A percentile compares a stretch with the other conserved stretches of the same genome.
These are phyloP conservation scores for Lentinus tigrinus DNA, from an alignment of 768 basidiomycete genomes.

Conservation along the genomic window DNA sequence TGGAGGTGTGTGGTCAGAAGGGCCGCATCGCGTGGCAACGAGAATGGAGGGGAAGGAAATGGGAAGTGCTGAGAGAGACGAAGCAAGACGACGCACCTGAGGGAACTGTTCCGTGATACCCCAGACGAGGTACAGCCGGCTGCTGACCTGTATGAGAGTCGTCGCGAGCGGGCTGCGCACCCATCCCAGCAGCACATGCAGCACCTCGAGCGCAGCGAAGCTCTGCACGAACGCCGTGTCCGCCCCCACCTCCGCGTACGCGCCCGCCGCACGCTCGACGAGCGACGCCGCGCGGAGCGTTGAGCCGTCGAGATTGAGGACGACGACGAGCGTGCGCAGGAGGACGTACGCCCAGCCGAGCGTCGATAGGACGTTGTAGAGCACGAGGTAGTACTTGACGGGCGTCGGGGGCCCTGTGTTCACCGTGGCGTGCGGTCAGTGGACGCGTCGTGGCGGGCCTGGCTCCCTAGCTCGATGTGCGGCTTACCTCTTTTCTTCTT, in stretches of 20 bases:
- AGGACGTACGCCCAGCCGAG: slow-evolving; percentile 78
- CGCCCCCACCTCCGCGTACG: slow-evolving; percentile 60
- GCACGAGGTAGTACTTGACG: slow-evolving; percentile 61
- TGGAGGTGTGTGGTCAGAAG: slow-evolving; percentile 12
- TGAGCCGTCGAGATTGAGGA: slow-evolving; percentile 27
- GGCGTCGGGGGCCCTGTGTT: slow-evolving; percentile 19
- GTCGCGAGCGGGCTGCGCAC: slow-evolving; percentile 77
- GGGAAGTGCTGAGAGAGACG: not conserved
- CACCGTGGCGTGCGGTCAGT: not conserved
- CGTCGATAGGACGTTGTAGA: slow-evolving; percentile 77
- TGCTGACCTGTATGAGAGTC: slow-evolving; percentile 77
- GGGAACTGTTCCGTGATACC: slow-evolving; percentile 68
- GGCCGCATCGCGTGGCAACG: slow-evolving; percentile 14
- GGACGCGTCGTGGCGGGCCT: not conserved
- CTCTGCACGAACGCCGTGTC: slow-evolving; percentile 77
- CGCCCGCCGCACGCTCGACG: slow-evolving; percentile 51
- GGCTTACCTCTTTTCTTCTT: slow-evolving; percentile 5
- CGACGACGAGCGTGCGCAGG: slow-evolving; percentile 47
- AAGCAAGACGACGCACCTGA: slow-evolving; percentile 42
- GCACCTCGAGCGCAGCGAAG: slow-evolving; percentile 77
- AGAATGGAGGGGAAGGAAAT: not conserved
- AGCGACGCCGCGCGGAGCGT: slow-evolving; percentile 34
- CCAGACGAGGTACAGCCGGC: slow-evolving; percentile 84
- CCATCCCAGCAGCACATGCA: slow-evolving; percentile 76
- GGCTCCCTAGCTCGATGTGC: not conserved